These are phyloP conservation scores for Angophora floribunda DNA, from an alignment of 345 rosid genomes.

Conservation along the genomic window DNA sequence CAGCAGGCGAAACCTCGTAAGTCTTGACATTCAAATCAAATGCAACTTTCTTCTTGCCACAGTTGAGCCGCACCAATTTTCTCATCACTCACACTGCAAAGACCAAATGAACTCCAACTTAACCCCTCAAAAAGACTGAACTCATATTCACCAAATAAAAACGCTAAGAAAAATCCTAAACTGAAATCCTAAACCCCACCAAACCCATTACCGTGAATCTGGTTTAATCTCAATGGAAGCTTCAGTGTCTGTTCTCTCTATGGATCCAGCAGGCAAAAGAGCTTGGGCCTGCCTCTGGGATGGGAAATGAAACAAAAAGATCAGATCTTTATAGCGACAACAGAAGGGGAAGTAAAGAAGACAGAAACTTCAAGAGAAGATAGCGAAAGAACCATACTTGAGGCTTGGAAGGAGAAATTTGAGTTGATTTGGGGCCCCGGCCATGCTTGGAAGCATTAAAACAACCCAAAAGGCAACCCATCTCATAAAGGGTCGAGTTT, in stretches of 20 bases:
- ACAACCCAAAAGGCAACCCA: slow-evolving; percentile 51
- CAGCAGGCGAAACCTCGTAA: slow-evolving; percentile 4
- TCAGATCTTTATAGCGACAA: background rate
- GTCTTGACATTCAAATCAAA: slow-evolving; percentile 36
- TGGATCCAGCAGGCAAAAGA: slow-evolving; percentile 3
- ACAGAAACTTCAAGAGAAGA: background rate
- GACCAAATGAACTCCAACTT: background rate
- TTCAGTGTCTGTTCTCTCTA: slow-evolving; percentile 5
- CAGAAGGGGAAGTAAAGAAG: background rate
- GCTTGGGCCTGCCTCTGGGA: slow-evolving; percentile 19
- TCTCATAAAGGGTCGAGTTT: background rate
- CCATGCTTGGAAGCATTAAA: slow-evolving; percentile 39
- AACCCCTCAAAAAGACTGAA: background rate
- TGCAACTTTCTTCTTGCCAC: slow-evolving; percentile 26
- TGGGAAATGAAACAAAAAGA: background rate
- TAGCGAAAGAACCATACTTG: slow-evolving; percentile 8
- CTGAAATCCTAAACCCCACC: background rate
- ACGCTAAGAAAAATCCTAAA: background rate
- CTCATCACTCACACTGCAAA: slow-evolving; percentile 5
- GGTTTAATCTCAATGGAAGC: slow-evolving; percentile 1
- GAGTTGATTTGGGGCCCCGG: slow-evolving; percentile 13
- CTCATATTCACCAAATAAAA: background rate
- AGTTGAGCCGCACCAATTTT: slow-evolving; percentile 2
- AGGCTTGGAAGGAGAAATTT: slow-evolving; percentile 10
- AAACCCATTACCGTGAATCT: background rate